phyloP scores from a whole-genome alignment of 2,329 filamentous ascomycete species.

The Thelonectria olida region DNA sequence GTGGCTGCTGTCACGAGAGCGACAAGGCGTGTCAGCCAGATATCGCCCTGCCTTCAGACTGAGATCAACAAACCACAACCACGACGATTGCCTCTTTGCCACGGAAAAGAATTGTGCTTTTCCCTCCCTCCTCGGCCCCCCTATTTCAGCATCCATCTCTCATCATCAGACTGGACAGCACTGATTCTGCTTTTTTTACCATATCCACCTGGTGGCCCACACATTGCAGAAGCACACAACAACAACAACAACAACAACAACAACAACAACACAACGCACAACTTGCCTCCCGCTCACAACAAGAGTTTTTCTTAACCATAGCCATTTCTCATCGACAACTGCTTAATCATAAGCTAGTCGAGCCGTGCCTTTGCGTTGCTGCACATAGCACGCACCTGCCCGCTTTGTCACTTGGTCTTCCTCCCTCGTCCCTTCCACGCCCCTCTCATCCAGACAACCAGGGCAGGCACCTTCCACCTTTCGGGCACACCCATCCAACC shows the following conservation, averaged over 20 bases:
- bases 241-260: too few species aligned
- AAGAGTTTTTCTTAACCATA: background rate
- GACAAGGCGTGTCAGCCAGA: background rate
- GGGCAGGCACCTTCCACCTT: background rate
- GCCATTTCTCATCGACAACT: background rate
- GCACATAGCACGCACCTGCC: constrained; percentile 12
- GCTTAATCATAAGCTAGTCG: background rate
- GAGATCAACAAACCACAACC: background rate
- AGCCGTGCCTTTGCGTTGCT: constrained; percentile 4
- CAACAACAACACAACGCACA: constrained; percentile 4
- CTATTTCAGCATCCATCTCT: background rate
- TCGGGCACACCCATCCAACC: constrained; percentile 4
- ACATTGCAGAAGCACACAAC: background rate
- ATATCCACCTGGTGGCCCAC: constrained; percentile 8
- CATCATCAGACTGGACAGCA: background rate
- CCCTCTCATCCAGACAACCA: background rate
- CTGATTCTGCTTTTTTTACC: constrained; percentile 2
- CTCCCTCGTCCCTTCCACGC: background rate
- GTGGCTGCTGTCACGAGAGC: background rate
- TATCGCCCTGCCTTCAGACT: background rate
- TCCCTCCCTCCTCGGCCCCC: background rate
- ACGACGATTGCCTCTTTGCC: background rate
- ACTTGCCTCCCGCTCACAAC: background rate
- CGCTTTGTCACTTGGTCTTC: constrained; percentile 3
- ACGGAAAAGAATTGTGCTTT: background rate